phyloP scores from a whole-genome alignment of 2,329 filamentous ascomycete species.

The Pseudocercospora vitis region DNA sequence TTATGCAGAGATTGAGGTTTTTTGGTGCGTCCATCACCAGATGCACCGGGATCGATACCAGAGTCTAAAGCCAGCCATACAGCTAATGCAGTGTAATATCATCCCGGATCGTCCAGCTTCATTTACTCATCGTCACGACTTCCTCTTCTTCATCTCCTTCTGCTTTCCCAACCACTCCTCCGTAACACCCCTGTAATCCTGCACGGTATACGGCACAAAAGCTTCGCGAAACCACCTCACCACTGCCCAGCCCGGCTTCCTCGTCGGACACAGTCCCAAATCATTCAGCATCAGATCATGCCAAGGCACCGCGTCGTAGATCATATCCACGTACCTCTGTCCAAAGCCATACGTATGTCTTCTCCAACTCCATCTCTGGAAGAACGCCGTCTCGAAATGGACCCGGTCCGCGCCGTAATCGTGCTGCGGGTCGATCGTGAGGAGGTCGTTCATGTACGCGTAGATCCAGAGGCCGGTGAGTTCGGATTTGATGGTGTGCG shows the following conservation, averaged over 20 bases:
- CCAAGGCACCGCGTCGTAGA: conserved; percentile 18
- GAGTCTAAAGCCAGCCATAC: no score
- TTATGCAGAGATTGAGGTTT: no score
- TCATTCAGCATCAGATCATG: conserved; percentile 19
- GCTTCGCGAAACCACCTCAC: conserved; percentile 14
- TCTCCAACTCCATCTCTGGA: conserved; percentile 16
- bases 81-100: no score
- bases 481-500: conserved; percentile 15
- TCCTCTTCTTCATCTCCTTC: no score
- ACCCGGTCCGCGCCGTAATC: not conserved
- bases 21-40: no score
- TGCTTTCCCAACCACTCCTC: conserved; percentile 19
- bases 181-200: conserved; percentile 18
- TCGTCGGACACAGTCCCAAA: conserved; percentile 15
- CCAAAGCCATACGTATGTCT: conserved; percentile 20
- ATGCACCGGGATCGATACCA: no score
- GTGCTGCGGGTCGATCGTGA: conserved; percentile 8
- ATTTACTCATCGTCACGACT: no score
- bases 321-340: conserved; percentile 14
- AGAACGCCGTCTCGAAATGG: conserved; percentile 6
- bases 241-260: conserved; percentile 11
- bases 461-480: conserved; percentile 18
- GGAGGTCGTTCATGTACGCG: conserved; percentile 18
- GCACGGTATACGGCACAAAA: conserved; percentile 18
- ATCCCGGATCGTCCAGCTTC: no score